phyloP scores from a whole-genome alignment of 306 rosid genomes.

The Corylus heterophylla region DNA sequence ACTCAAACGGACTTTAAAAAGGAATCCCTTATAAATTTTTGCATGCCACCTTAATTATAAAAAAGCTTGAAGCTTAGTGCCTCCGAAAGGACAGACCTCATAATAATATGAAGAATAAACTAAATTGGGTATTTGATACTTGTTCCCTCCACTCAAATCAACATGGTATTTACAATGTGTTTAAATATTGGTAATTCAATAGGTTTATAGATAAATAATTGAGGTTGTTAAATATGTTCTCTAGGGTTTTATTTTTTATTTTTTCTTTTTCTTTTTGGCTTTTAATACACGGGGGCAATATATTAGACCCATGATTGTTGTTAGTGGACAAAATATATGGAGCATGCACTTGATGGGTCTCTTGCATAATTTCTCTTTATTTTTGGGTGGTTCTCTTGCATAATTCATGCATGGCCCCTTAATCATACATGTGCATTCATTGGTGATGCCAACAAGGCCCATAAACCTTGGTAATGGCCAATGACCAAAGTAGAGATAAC shows the following conservation, averaged over 20 bases:
- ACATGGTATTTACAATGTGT: constrained; percentile 11
- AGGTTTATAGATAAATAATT: constrained; percentile 21
- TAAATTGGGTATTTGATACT: background rate
- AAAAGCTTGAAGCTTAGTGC: constrained; percentile 13
- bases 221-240: background rate
- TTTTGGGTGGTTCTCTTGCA: background rate
- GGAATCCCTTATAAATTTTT: constrained; percentile 13
- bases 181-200: background rate
- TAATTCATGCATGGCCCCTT: background rate
- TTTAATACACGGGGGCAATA: constrained; percentile 28
- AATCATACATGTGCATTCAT: background rate
- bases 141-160: constrained; percentile 33
- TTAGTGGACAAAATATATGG: constrained; percentile 23
- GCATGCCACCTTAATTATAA: background rate
- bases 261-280: background rate
- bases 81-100: constrained; percentile 29
- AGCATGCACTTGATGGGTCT: constrained; percentile 23
- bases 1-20: too few relatives aligned
- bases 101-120: constrained; percentile 8
- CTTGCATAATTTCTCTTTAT: background rate
- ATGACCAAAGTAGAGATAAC: constrained; percentile 6
- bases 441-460: background rate
- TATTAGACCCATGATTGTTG: constrained; percentile 24
- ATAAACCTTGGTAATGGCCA: background rate
- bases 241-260: background rate